Percentiles rank a stretch among this genome's conserved stretches.
These are phyloP conservation scores for Peronospora farinosa DNA, from an alignment of 352 stramenopile species.

Conservation along the genomic window DNA sequence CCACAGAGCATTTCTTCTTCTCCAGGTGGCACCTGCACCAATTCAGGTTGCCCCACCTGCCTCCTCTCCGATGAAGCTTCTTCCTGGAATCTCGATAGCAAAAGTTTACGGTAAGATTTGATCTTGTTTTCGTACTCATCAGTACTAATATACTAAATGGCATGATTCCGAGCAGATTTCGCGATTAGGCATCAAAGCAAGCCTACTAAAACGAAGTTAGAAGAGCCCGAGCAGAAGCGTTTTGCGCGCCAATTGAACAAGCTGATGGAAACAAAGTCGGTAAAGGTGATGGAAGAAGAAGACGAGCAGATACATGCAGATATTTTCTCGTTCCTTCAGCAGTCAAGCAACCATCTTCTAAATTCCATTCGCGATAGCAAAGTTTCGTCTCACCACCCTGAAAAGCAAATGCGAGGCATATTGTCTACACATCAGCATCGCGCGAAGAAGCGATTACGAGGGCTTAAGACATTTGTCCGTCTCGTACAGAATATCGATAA, in stretches of 20 bases:
- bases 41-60: constrained; percentile 23
- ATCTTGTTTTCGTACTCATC: background rate
- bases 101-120: constrained; percentile 40
- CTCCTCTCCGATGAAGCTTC: constrained; percentile 52
- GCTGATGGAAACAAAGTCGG: constrained; percentile 69
- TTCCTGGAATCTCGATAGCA: constrained; percentile 61
- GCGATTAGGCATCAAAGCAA: constrained; percentile 12
- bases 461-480: constrained; percentile 58
- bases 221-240: constrained; percentile 28
- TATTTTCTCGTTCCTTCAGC: constrained; percentile 78
- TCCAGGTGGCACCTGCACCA: constrained; percentile 47
- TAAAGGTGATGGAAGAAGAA: constrained; percentile 76
- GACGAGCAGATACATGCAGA: constrained; percentile 77
- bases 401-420: constrained; percentile 44
- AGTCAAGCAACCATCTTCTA: constrained; percentile 26
- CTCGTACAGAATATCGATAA: constrained; percentile 45
- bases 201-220: background rate
- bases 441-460: constrained; percentile 44
- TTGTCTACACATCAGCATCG: constrained; percentile 48
- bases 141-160: constrained; percentile 3
- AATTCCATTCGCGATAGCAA: constrained; percentile 5
- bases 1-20: constrained; percentile 53
- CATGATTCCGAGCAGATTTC: constrained; percentile 27
- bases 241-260: constrained; percentile 52
- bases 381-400: constrained; percentile 14